These are phyloP conservation scores for Colletotrichum lindemuthianum DNA, from an alignment of 2,329 filamentous ascomycete genomes.

Conservation along the genomic window DNA sequence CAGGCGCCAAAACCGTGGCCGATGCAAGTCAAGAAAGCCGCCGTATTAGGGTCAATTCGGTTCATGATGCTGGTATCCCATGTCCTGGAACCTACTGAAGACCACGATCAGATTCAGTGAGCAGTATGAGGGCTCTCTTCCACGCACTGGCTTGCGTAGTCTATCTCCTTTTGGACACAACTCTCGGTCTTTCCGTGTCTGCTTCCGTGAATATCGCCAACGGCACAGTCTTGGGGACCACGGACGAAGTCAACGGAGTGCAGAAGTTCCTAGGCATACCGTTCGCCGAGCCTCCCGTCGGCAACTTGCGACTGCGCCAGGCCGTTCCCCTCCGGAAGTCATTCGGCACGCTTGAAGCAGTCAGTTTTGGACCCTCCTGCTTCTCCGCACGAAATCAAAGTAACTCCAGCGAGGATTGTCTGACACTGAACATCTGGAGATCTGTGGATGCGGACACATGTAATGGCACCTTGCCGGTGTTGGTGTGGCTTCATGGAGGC, in stretches of 20 bases:
- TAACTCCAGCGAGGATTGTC: constrained; percentile 44
- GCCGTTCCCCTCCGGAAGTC: constrained; percentile 58
- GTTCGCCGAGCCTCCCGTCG: constrained; percentile 48
- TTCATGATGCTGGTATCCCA: too few relatives aligned
- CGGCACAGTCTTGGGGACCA: background rate
- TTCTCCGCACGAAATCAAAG: constrained; percentile 62
- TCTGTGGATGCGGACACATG: constrained; percentile 39
- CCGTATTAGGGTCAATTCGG: too few relatives aligned
- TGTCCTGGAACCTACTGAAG: too few relatives aligned
- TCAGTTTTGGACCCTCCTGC: constrained; percentile 56
- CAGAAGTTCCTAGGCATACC: constrained; percentile 55
- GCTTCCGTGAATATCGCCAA: background rate
- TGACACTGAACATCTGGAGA: constrained; percentile 43
- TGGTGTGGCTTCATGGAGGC: constrained; percentile 67
- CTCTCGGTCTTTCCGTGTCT: background rate
- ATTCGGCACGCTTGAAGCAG: constrained; percentile 49
- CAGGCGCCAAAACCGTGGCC: too few relatives aligned
- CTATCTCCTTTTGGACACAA: too few relatives aligned
- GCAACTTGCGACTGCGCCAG: constrained; percentile 60
- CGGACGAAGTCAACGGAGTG: background rate
- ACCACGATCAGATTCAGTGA: too few relatives aligned
- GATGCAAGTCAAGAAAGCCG: too few relatives aligned
- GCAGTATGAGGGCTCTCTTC: too few relatives aligned
- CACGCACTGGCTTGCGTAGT: too few relatives aligned
- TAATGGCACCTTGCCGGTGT: constrained; percentile 61